phyloP scores from a whole-genome alignment of 345 rosid species.

The Excoecaria cochinchinensis region DNA sequence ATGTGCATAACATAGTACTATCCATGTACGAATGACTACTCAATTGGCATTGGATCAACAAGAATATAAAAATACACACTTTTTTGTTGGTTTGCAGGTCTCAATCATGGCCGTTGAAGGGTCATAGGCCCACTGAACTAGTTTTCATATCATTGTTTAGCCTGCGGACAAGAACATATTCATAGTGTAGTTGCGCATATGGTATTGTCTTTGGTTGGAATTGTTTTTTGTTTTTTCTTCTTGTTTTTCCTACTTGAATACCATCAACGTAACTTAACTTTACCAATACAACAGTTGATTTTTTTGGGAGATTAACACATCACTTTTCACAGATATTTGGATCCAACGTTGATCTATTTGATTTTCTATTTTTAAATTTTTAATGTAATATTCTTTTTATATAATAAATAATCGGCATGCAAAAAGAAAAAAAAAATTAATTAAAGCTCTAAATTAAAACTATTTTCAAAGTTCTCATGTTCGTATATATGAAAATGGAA shows the following conservation, averaged over 20 bases:
- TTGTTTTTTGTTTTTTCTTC: not conserved
- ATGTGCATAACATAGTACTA: too few relatives aligned
- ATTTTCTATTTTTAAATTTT: too few relatives aligned
- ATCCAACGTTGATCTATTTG: too few relatives aligned
- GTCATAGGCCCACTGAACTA: conserved; percentile 22
- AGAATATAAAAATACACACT: not conserved
- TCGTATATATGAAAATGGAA: too few relatives aligned
- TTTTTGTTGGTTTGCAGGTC: conserved; percentile 31
- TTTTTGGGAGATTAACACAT: too few relatives aligned
- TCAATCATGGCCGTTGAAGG: conserved; percentile 38
- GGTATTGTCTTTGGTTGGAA: not conserved
- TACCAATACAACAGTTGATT: not conserved
- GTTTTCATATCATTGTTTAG: not conserved
- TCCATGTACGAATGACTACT: too few relatives aligned
- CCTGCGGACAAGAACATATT: not conserved
- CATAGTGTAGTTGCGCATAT: not conserved
- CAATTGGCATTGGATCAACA: not conserved
- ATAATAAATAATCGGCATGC: too few relatives aligned
- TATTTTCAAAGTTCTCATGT: too few relatives aligned
- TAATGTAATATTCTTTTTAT: too few relatives aligned
- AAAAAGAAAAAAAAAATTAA: too few relatives aligned
- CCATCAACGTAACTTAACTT: not conserved
- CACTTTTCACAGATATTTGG: too few relatives aligned
- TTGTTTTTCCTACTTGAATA: not conserved
- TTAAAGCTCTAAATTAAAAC: too few relatives aligned